Evolutionary conservation across 2,329 filamentous ascomycete genomes (phyloP).

Genomic region (Moelleriella libera): DNA sequence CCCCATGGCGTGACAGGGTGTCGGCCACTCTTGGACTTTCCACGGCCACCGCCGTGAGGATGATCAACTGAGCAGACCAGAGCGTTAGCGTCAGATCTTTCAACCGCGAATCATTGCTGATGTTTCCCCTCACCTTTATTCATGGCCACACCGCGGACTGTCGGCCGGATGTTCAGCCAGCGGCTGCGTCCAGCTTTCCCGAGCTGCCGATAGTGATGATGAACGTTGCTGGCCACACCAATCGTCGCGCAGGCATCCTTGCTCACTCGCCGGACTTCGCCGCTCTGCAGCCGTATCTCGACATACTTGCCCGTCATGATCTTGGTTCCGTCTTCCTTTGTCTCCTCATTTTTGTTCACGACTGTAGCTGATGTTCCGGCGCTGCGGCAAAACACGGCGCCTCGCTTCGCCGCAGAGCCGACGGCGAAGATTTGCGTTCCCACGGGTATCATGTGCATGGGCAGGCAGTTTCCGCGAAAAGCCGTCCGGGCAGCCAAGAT

Average conservation of each 20-base stretch:
- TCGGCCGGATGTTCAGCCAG: conserved; percentile 89
- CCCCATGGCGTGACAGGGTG: conserved; percentile 96
- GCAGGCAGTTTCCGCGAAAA: conserved; percentile 87
- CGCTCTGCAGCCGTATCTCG: conserved; percentile 76
- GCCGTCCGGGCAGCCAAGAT: conserved; percentile 90
- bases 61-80: conserved; percentile 55
- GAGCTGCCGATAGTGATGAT: conserved; percentile 79
- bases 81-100: not conserved
- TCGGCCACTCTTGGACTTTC: conserved; percentile 97
- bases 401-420: conserved; percentile 57
- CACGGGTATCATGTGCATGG: conserved; percentile 87
- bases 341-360: conserved; percentile 74
- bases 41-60: conserved; percentile 96
- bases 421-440: conserved; percentile 90
- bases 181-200: conserved; percentile 90
- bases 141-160: conserved; percentile 96
- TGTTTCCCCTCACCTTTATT: conserved; percentile 60
- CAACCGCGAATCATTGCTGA: not conserved
- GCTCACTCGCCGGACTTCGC: conserved; percentile 78
- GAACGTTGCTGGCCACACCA: conserved; percentile 83
- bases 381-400: conserved; percentile 84
- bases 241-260: conserved; percentile 91
- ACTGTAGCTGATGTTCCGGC: conserved; percentile 87
- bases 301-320: conserved; percentile 64
- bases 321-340: conserved; percentile 41